Base-by-base conservation (phyloP, 495 filamentous ascomycete species). In the Oidiodendron maius region DNA sequence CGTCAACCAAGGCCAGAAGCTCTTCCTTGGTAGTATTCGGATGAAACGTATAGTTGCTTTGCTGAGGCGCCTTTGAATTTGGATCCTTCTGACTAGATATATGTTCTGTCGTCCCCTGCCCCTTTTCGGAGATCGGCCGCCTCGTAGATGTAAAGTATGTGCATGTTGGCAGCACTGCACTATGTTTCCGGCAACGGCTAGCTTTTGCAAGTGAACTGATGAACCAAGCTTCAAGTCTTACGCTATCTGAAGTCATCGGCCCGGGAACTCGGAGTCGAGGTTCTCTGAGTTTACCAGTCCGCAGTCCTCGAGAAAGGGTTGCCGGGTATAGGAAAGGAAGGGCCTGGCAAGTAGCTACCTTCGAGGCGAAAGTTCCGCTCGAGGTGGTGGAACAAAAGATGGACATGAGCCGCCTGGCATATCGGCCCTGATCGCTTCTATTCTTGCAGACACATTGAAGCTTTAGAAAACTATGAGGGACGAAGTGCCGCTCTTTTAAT, bases 351-450 rank as follows among this genome's bases (percentile, higher is more conserved):
- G 63, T 60, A 52, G 60, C 64, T 69, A 71, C 62, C 61, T 69
- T 71, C 55, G 69, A 64, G 59, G 65, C 55, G 57, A 66, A 51
- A 64, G 71, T 65, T 67, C 73, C 64, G 65, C 68, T 71, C 61
- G 74, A 71, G 65, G 70, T 68, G 63, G 66, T 68, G 64, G 67
- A 69, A 69, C 66, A 69, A 68, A 74, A 63, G 64, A 70, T 63
- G 78, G 78, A 77, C 81, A 86, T 84, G 77, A 74, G 75, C 71
- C 55, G 65, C 59, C 69, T 66, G 65, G 70, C 82, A 86, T 86
- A 47, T 67, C 83, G 76, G 32, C 69, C 66, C 75, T 23, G 68
- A n/a, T 37, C 25, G 47, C 46, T 40, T 55, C 56, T 39, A 45
- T 40, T 17, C 22, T 44, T 38, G 56, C 43, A 43, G 26, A 42